These are phyloP conservation scores for Bondarzewia mesenterica DNA, from an alignment of 1,284 basidiomycete genomes.

Conservation along the genomic window DNA sequence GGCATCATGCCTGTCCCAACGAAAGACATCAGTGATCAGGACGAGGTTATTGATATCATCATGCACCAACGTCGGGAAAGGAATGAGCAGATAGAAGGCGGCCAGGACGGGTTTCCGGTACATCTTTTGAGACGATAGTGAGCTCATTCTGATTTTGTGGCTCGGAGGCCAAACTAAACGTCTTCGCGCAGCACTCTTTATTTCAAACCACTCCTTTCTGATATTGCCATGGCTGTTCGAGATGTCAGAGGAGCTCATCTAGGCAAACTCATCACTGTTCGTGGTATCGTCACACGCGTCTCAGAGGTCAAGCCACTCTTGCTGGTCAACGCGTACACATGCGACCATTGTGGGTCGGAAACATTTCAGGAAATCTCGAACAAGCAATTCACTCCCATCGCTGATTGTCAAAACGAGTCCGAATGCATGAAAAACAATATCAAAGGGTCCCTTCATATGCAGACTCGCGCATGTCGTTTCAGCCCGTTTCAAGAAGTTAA, in stretches of 20 bases:
- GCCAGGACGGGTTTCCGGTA: slow-evolving; percentile 75
- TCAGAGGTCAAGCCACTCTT: slow-evolving; percentile 98
- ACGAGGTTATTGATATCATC: slow-evolving; percentile 93
- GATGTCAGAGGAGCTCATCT: slow-evolving; percentile 82
- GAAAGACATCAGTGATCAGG: slow-evolving; percentile 80
- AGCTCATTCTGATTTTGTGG: slow-evolving; percentile 27
- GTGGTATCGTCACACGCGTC: slow-evolving; percentile 96
- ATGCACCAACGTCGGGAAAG: slow-evolving; percentile 87
- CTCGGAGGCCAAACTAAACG: slow-evolving; percentile 10
- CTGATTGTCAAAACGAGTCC: slow-evolving; percentile 77
- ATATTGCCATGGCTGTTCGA: slow-evolving; percentile 80
- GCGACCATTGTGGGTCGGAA: slow-evolving; percentile 96
- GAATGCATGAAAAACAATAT: slow-evolving; percentile 86
- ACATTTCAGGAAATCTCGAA: slow-evolving; percentile 98
- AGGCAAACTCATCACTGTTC: slow-evolving; percentile 90
- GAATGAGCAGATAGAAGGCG: slow-evolving; percentile 70
- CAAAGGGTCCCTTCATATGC: slow-evolving; percentile 92
- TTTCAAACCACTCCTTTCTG: slow-evolving; percentile 77
- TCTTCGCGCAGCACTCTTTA: slow-evolving; percentile 75
- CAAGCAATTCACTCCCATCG: slow-evolving; percentile 86
- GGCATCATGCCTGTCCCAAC: slow-evolving; percentile 80
- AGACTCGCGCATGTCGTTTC: slow-evolving; percentile 95
- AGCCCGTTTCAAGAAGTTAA: slow-evolving; percentile 98
- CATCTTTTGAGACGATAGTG: slow-evolving; percentile 93
- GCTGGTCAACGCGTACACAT: slow-evolving; percentile 97